A percentile compares a stretch with the other conserved stretches of the same genome.
Conservation (phyloP, 257 asterid species). For the Scutellaria minor region DNA sequence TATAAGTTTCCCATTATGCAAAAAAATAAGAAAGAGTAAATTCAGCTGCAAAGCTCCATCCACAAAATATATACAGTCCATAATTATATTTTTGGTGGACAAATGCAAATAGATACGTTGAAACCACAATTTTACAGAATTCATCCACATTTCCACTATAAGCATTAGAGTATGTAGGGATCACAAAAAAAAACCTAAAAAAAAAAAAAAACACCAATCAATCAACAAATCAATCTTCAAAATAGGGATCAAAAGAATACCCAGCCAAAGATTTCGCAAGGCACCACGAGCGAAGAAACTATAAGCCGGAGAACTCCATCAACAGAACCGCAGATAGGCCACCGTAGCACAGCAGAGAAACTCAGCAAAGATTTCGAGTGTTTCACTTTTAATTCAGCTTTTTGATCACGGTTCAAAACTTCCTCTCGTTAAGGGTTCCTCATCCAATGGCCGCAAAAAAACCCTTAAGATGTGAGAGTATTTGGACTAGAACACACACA, state of each 20-base stretch:
- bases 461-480: no score
- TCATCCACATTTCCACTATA: conserved; percentile 5
- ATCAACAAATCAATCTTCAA: neutral
- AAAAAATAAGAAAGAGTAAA: neutral
- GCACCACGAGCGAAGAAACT: conserved; percentile 9
- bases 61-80: neutral
- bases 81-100: neutral
- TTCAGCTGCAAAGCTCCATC: neutral
- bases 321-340: conserved; percentile 1
- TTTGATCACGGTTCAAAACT: no score
- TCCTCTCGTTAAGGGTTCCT: no score
- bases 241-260: conserved; percentile 11
- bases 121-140: conserved; percentile 1
- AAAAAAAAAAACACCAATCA: neutral
- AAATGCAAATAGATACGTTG: conserved; percentile 14
- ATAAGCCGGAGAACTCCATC: conserved; percentile 22
- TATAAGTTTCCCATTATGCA: no score
- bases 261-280: conserved; percentile 21
- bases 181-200: neutral
- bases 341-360: conserved; percentile 25
- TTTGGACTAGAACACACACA: no score
- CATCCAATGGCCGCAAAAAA: no score
- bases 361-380: no score
- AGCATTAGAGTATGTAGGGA: neutral
- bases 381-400: no score